These are phyloP conservation scores for Fragilaria radians DNA, from an alignment of 108 stramenopile genomes.

Conservation along the genomic window DNA sequence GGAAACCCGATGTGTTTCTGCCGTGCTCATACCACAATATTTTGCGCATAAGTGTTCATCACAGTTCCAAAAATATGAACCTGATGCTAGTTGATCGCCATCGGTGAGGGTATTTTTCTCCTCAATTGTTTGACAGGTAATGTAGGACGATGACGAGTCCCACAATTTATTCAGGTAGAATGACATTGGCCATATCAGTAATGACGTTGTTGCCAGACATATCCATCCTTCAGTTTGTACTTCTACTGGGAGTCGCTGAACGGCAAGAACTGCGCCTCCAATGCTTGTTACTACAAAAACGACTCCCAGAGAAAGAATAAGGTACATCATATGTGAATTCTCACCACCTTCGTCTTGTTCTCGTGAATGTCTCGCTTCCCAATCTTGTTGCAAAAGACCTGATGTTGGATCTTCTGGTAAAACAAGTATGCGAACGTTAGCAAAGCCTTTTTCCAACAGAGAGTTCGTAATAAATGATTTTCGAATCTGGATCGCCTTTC, in stretches of 20 bases:
- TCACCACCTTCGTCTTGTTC: slow-evolving; percentile 14
- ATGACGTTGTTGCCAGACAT: slow-evolving; percentile 12
- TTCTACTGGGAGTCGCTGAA: slow-evolving; percentile 11
- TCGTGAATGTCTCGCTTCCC: slow-evolving; percentile 19
- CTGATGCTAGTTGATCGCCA: not conserved
- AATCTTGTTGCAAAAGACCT: slow-evolving; percentile 29
- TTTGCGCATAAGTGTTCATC: not conserved
- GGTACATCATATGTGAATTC: slow-evolving; percentile 1
- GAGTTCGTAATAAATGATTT: slow-evolving; percentile 34
- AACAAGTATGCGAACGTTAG: slow-evolving; percentile 42
- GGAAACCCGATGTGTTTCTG: not conserved
- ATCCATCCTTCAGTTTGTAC: slow-evolving; percentile 21
- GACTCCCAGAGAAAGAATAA: slow-evolving; percentile 10
- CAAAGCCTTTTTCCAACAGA: slow-evolving; percentile 45
- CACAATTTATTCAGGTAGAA: slow-evolving; percentile 8
- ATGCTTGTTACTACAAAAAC: slow-evolving; percentile 9
- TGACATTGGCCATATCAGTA: slow-evolving; percentile 26
- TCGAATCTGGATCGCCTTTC: slow-evolving; percentile 34
- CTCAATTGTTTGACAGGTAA: not conserved
- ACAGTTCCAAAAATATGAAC: not conserved
- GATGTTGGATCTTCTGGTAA: slow-evolving; percentile 37
- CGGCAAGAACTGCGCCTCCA: slow-evolving; percentile 9
- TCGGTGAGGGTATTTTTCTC: not conserved
- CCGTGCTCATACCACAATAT: not conserved
- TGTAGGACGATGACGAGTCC: not conserved